Conservation (phyloP, 192 early-diverging fungal species). For the Rhizophagus sp. region DNA sequence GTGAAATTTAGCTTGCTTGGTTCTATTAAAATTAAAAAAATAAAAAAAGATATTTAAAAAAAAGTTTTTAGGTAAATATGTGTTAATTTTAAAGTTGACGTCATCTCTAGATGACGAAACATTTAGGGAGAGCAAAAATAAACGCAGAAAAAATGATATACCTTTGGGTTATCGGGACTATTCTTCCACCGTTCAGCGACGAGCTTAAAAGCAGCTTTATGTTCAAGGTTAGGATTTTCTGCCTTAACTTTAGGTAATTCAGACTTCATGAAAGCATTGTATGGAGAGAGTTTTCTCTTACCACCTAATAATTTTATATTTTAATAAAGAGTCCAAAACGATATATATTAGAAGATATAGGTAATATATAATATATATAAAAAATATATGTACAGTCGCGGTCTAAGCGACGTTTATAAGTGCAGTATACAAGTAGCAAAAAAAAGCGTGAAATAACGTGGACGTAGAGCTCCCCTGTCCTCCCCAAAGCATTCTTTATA, state of each 20-base stretch:
- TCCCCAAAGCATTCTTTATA: slow-evolving; percentile 10
- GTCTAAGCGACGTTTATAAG: slow-evolving; percentile 12
- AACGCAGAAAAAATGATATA: slow-evolving; percentile 4
- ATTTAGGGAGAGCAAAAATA: not conserved
- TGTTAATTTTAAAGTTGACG: not conserved
- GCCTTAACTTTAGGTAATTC: slow-evolving; percentile 69
- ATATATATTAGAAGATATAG: not conserved
- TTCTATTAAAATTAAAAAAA: not conserved
- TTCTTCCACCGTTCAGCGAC: slow-evolving; percentile 63
- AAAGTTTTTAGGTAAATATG: not conserved
- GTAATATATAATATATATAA: slow-evolving; percentile 17
- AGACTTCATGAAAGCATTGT: slow-evolving; percentile 75
- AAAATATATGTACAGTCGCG: slow-evolving; percentile 30
- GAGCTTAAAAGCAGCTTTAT: slow-evolving; percentile 71
- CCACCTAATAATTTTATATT: slow-evolving; percentile 17
- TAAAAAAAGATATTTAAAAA: not conserved
- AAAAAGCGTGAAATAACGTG: slow-evolving; percentile 32
- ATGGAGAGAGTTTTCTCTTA: slow-evolving; percentile 57
- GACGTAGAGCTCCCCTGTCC: not conserved
- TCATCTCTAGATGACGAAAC: not conserved
- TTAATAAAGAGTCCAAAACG: not conserved
- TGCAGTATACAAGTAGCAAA: slow-evolving; percentile 10
- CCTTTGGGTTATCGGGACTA: slow-evolving; percentile 66
- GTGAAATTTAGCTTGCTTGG: slow-evolving; percentile 6
- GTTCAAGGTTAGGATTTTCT: slow-evolving; percentile 55